These are phyloP conservation scores for Lagenaria siceraria DNA, from an alignment of 306 rosid genomes.

Conservation along the genomic window DNA sequence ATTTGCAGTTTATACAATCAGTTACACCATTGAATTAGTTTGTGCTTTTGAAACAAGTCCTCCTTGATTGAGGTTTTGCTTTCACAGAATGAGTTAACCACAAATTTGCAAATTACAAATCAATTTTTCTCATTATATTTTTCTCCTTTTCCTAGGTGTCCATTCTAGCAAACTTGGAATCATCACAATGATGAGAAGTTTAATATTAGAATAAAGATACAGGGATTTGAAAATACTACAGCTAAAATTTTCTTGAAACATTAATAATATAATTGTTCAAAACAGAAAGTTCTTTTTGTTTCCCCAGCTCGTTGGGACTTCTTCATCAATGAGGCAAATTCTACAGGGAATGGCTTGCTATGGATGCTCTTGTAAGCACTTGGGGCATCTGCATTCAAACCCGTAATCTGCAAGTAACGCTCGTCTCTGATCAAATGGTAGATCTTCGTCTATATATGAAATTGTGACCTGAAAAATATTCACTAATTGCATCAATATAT, in stretches of 20 bases:
- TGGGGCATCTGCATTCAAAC: constrained; percentile 58
- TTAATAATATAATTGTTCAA: background rate
- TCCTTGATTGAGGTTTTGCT: background rate
- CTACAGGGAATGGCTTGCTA: constrained; percentile 3
- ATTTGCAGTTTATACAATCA: background rate
- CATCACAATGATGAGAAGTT: background rate
- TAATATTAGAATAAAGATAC: background rate
- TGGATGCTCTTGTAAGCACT: constrained; percentile 46
- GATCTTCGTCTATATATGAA: constrained; percentile 86
- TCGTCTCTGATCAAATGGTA: constrained; percentile 54
- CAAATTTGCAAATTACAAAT: background rate
- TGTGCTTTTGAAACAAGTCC: background rate
- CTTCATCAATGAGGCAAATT: background rate
- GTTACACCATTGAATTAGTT: background rate
- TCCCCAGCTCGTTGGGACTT: background rate
- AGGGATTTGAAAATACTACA: background rate
- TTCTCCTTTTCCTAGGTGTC: background rate
- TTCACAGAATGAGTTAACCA: constrained; percentile 2
- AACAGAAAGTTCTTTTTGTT: background rate
- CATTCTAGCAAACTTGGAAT: background rate
- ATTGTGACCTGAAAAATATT: constrained; percentile 60
- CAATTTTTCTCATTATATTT: background rate
- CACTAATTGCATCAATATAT: background rate
- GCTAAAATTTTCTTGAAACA: background rate
- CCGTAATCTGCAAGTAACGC: constrained; percentile 86